Base-by-base conservation (phyloP, 495 filamentous ascomycete species). In the Penicillium manginii region DNA sequence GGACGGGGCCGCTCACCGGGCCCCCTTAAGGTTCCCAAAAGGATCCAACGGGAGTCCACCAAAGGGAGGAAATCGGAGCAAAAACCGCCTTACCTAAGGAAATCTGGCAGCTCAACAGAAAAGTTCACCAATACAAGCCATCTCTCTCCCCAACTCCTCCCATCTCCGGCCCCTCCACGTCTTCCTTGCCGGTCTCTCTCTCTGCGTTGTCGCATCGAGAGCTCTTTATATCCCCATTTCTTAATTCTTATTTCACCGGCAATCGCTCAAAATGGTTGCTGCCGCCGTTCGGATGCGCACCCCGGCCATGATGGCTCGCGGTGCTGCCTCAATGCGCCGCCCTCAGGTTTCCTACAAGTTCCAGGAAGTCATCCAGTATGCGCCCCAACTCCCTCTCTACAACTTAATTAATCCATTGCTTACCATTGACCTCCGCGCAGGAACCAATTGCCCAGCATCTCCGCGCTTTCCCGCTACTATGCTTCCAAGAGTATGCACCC, bases 381-480 rank as follows among this genome's bases (percentile, higher is more conserved):
- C 58, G 54, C n/a, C 15, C 23, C 14, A 12, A 61, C 50, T 0
- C 45, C 31, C 18, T 60, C 61, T 22, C 6, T 19, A 35, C 7
- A 49, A 15, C 1, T 18, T 3, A 17, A 47, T 52, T 56, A 43
- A 64, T 22, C 10, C 45, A 26, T 15, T 64, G 55, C 68, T 73
- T 57, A 75, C 63, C 49, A 31, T 52, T 48, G 53, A 47, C 33
- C 23, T 32, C 31, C 52, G 45, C 63, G 35, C 58, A 80, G 78
- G 65, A 66, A 69, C 54, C 77, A 78, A 73, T 74, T 73, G 70
- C 83, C 84, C 53, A 77, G 81, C 26, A 69, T 86, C 57, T 82
- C 84, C 48, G 85, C 85, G 54, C 80, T 91, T 65, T 81, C 85
- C 58, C 79, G 88, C 71, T 90, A 80, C 74, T 91, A 91, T 82